A percentile compares a stretch with the other conserved stretches of the same genome.
phyloP scores from a whole-genome alignment of 2,329 filamentous ascomycete species.

The Verticillium dahliae region DNA sequence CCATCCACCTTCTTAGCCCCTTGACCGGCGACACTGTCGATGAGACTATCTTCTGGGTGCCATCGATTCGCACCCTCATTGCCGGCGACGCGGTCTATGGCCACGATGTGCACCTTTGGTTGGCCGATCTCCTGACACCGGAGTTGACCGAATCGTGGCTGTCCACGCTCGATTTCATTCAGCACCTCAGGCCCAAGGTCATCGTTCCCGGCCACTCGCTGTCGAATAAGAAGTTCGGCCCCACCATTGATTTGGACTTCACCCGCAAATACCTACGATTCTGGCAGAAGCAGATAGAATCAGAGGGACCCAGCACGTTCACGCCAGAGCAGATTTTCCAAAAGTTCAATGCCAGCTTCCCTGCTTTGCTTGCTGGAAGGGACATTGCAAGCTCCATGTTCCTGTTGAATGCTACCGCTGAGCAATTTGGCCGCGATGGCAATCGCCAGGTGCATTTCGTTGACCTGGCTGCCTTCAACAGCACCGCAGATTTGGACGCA shows the following conservation, averaged over 20 bases:
- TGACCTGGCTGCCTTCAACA: neutral
- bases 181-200: neutral
- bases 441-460: neutral
- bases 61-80: conserved; percentile 3
- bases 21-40: conserved; percentile 6
- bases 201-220: conserved; percentile 7
- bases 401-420: conserved; percentile 4
- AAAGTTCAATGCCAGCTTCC: conserved; percentile 1
- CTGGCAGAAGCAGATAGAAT: conserved; percentile 5
- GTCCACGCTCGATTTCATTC: conserved; percentile 3
- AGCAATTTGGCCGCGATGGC: conserved; percentile 6
- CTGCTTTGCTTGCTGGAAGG: neutral
- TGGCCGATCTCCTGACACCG: conserved; percentile 6
- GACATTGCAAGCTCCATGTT: neutral
- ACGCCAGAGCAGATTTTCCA: conserved; percentile 2
- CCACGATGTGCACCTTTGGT: conserved; percentile 7
- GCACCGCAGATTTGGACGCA: no score
- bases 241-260: neutral
- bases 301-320: conserved; percentile 2
- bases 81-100: conserved; percentile 6
- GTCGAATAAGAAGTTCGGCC: neutral
- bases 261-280: conserved; percentile 4
- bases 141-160: conserved; percentile 6
- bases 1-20: conserved; percentile 2
- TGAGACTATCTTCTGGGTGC: conserved; percentile 6